Conservation (phyloP, 176 grass and related monocot species). For the Panicum miliaceum region DNA sequence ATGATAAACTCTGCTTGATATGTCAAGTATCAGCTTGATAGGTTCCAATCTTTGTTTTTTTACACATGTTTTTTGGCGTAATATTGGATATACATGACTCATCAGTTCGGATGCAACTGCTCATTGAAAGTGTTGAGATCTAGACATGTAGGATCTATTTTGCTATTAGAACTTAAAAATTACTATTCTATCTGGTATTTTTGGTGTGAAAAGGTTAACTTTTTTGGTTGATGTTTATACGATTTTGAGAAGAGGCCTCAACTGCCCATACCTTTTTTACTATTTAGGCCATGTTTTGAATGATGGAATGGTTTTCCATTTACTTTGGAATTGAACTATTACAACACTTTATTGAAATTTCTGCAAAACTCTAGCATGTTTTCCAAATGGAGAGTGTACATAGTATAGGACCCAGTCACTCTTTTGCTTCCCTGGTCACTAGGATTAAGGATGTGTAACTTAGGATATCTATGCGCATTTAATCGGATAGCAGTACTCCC, state of each 20-base stretch:
- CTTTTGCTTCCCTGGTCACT: not conserved
- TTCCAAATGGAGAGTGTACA: not conserved
- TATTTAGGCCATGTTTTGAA: not conserved
- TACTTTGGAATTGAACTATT: not conserved
- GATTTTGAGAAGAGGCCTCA: not conserved
- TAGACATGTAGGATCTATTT: not conserved
- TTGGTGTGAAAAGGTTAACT: not conserved
- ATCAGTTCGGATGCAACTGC: not conserved
- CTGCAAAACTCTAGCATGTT: not conserved
- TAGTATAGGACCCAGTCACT: not conserved
- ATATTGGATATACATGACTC: not conserved
- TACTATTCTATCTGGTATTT: not conserved
- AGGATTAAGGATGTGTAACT: not conserved
- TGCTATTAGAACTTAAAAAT: conserved; percentile 4
- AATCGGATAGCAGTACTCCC: not conserved
- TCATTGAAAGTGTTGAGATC: not conserved
- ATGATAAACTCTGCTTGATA: not conserved
- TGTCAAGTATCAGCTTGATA: conserved; percentile 23
- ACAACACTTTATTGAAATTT: not conserved
- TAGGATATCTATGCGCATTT: not conserved
- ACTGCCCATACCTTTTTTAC: not conserved
- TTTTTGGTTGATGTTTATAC: not conserved
- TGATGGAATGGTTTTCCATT: not conserved
- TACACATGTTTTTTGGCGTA: not conserved
- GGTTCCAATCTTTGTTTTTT: not conserved